phyloP scores from a whole-genome alignment of 139 green algal genomes.

The Chlamydomonas sp. region DNA sequence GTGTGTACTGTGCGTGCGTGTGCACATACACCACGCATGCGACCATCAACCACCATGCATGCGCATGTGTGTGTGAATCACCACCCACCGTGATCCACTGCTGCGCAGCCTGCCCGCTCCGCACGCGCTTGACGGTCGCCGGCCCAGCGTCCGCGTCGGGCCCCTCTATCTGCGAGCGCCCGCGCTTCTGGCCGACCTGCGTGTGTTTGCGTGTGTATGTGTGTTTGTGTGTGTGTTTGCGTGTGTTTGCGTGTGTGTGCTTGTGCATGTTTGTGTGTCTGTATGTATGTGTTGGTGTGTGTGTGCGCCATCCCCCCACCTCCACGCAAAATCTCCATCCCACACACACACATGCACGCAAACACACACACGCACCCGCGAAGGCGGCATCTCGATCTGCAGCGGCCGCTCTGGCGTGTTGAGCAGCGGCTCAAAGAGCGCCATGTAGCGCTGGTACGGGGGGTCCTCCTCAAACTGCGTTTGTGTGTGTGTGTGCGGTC shows the following conservation, averaged over 20 bases:
- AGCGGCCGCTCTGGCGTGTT: constrained; percentile 74
- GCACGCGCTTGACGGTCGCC: constrained; percentile 73
- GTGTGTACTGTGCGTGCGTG: constrained; percentile 86
- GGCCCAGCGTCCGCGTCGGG: constrained; percentile 57
- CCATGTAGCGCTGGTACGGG: constrained; percentile 43
- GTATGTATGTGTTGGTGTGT: no score
- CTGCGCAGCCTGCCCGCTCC: constrained; percentile 88
- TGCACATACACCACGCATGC: background rate
- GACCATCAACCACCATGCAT: constrained; percentile 1
- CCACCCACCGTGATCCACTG: constrained; percentile 95
- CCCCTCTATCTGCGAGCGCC: constrained; percentile 30
- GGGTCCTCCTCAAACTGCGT: constrained; percentile 14
- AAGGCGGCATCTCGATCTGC: no score
- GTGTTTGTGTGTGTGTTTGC: no score
- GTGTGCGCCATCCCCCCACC: no score
- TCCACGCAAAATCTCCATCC: no score
- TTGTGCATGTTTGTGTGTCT: no score
- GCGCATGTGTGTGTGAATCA: background rate
- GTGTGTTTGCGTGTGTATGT: no score
- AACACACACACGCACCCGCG: no score
- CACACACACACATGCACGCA: no score
- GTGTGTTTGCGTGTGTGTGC: no score
- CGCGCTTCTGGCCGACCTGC: constrained; percentile 91
- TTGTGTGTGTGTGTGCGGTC: no score
- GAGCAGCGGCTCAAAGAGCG: constrained; percentile 91